Evolutionary conservation across 768 basidiomycete species (phyloP), one percentile per base, ranked within the genome.

Genomic region (Suillus variegatus): DNA sequence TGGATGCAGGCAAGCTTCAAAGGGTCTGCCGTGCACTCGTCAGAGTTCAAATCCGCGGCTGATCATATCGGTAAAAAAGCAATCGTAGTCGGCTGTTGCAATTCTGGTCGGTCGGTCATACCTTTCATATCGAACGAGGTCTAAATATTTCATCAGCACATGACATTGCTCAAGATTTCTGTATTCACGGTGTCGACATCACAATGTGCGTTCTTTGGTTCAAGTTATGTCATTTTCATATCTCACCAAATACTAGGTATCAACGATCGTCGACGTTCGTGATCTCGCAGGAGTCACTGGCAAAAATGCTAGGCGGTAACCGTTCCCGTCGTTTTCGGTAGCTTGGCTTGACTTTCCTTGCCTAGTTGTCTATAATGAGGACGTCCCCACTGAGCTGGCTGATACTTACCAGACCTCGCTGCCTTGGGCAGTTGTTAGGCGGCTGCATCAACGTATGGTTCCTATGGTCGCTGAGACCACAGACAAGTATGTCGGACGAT

Each of bases 1-100:
- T 47, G 32, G 6, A 40, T 28, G 22, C 38, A 84, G 82, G 82
- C 82, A 32, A 70, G 70, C 12, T 91, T 86, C 77, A 83, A 83
- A 68, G 90, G 90, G 5, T 71, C 80, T 51, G 67, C 80, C 2
- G 51, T 84, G 2, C 90, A 91, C 71, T 87, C 89, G 0, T 78
- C 78, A 1, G 66, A 80, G 25, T 85, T 86, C 72, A 83, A 79
- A 25, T 77, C 78, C 6, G 85, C 85, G 0, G 66, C 74, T 2
- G 83, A 83, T 40, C 82, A 85, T 68, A 64, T 76, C 6, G 88
- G 88, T 7, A 90, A 90, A 78, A 89, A 86, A 68, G 88, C 84
- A 6, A 79, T 90, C 1, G 79, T 91, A n/a, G 78, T 92, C 3
- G 89, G 90, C 14, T 84, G 89, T n/a, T 86, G 86, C 52, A 88